Conservation (phyloP, 495 filamentous ascomycete species). For the Rhizodiscina lignyota region DNA sequence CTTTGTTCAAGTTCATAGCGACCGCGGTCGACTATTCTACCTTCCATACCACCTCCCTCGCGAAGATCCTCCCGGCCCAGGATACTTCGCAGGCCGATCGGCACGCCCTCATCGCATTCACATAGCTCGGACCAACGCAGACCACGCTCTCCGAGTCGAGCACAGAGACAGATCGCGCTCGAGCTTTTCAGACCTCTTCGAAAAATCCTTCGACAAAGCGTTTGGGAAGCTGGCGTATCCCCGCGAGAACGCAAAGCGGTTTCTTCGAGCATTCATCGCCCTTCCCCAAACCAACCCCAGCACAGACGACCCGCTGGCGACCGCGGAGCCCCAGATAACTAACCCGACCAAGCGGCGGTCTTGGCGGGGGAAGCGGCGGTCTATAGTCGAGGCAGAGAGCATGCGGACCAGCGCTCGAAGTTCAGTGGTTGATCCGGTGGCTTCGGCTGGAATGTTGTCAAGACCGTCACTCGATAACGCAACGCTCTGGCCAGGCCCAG, state of each 20-base stretch:
- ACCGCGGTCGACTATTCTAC: background rate
- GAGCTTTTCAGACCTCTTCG: no score
- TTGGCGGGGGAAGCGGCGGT: no score
- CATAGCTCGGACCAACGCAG: background rate
- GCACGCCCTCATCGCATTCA: conserved; percentile 2
- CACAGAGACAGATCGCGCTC: no score
- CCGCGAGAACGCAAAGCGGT: conserved; percentile 26
- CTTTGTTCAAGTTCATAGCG: background rate
- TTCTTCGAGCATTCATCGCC: conserved; percentile 23
- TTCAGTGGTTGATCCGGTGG: background rate
- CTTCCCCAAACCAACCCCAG: conserved; percentile 1
- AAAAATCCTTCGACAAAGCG: background rate
- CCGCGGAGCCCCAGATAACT: background rate
- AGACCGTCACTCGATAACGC: background rate
- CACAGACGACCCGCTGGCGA: background rate
- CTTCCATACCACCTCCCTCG: background rate
- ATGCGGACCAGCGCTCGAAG: conserved; percentile 1
- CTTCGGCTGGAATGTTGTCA: background rate
- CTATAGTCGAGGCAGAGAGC: background rate
- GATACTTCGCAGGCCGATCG: background rate
- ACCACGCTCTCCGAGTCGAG: no score
- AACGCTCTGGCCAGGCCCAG: background rate
- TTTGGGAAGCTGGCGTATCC: conserved; percentile 25
- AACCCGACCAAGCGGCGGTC: background rate
- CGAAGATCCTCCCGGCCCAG: background rate